Percentiles rank a stretch among this genome's conserved stretches.
Conservation (phyloP, 2,329 filamentous ascomycete species). For the Alternaria gaisen region DNA sequence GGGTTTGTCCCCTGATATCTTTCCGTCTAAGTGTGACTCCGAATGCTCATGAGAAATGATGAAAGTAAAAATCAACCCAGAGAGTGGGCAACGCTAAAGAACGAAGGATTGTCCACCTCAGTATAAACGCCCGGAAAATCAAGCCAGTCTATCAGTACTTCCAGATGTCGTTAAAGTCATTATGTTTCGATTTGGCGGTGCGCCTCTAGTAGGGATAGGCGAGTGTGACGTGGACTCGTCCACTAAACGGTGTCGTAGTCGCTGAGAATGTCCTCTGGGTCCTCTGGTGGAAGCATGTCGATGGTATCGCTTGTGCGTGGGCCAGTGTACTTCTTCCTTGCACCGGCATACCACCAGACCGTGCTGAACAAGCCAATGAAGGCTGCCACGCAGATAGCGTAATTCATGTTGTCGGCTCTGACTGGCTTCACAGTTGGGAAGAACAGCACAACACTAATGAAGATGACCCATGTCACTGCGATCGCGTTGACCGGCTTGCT, state of each 20-base stretch:
- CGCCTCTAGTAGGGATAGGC: background rate
- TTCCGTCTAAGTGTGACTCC: slow-evolving; percentile 1
- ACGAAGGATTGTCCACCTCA: background rate
- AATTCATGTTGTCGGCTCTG: slow-evolving; percentile 58
- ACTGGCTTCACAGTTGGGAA: slow-evolving; percentile 57
- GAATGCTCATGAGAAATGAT: background rate
- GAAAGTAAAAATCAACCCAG: background rate
- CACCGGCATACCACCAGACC: slow-evolving; percentile 56
- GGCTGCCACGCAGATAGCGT: slow-evolving; percentile 56
- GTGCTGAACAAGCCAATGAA: slow-evolving; percentile 61
- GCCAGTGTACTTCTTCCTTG: slow-evolving; percentile 63
- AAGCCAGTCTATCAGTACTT: background rate
- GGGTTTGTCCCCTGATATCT: background rate
- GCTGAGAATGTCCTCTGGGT: slow-evolving; percentile 50
- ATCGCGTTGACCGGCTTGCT: slow-evolving; percentile 64
- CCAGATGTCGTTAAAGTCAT: slow-evolving; percentile 10
- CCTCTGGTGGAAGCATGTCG: slow-evolving; percentile 53
- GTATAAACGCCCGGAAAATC: background rate
- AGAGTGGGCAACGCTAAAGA: background rate
- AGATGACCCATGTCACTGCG: slow-evolving; percentile 68
- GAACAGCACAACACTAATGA: slow-evolving; percentile 69
- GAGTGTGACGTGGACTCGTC: background rate
- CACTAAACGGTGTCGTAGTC: slow-evolving; percentile 43
- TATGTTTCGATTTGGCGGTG: background rate
- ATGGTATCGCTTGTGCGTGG: slow-evolving; percentile 65